phyloP scores from a whole-genome alignment of 139 green algal species.

The Closterium sp. region DNA sequence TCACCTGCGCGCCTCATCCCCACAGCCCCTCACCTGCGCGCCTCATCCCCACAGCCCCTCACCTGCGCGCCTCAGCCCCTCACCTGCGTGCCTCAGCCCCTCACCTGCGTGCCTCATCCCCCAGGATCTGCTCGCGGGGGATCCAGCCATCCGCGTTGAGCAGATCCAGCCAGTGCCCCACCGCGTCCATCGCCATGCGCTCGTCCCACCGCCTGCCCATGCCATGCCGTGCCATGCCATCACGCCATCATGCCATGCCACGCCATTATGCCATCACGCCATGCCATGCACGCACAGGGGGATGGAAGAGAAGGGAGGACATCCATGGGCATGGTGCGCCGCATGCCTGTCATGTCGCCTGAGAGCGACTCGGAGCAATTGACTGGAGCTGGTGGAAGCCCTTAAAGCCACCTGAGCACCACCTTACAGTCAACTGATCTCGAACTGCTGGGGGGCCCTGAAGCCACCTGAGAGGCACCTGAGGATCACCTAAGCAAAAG shows the following conservation, averaged over 20 bases:
- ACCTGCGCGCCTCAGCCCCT: slow-evolving; percentile 9
- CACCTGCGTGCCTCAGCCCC: neutral
- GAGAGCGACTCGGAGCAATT: no score
- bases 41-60: slow-evolving; percentile 14
- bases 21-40: slow-evolving; percentile 7
- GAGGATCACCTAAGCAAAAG: no score
- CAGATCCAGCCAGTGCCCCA: slow-evolving; percentile 92
- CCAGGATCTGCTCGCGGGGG: slow-evolving; percentile 57
- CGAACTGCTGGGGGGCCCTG: no score
- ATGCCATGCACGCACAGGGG: slow-evolving; percentile 29
- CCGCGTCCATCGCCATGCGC: slow-evolving; percentile 67
- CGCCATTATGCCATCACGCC: neutral
- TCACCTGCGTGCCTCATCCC: neutral
- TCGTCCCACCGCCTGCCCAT: slow-evolving; percentile 65
- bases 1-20: neutral
- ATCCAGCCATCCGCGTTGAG: slow-evolving; percentile 83
- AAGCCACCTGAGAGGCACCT: no score
- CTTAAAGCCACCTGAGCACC: no score
- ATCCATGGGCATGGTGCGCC: no score
- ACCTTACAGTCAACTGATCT: no score
- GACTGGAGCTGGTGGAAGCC: no score
- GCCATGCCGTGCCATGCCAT: neutral
- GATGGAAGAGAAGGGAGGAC: no score
- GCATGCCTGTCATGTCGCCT: no score
- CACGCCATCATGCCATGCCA: no score